Conservation (phyloP, 352 stramenopile genomes). For the Phytophthora podocarpi region DNA sequence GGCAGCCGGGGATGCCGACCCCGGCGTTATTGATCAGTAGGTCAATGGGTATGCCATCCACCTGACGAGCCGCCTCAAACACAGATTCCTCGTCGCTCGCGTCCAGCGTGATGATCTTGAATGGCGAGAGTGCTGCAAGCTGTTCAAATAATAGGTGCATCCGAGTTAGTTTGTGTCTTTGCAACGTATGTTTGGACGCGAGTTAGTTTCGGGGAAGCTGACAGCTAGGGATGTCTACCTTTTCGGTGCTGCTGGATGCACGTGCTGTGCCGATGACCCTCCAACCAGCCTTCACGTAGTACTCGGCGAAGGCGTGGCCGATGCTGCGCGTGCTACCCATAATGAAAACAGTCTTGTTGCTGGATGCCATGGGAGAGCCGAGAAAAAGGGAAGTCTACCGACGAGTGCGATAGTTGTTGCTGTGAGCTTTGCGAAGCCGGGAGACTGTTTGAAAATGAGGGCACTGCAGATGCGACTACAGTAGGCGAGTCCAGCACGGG, state of each 20-base stretch:
- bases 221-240: no score
- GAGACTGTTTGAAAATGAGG: no score
- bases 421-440: no score
- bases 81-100: not conserved
- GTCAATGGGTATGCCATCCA: not conserved
- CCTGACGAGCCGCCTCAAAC: not conserved
- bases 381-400: no score
- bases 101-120: not conserved
- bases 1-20: no score
- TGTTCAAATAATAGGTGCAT: no score
- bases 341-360: constrained; percentile 16
- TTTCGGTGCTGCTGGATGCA: constrained; percentile 10
- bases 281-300: constrained; percentile 30
- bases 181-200: no score
- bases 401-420: no score
- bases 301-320: constrained; percentile 35
- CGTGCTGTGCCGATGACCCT: constrained; percentile 15
- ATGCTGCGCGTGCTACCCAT: constrained; percentile 32
- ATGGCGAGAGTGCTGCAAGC: not conserved
- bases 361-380: constrained; percentile 11
- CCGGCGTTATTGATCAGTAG: constrained; percentile 5
- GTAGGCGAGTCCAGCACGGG: no score
- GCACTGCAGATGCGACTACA: no score
- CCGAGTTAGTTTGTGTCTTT: no score
- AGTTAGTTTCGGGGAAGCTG: no score